Evolutionary conservation across 192 early-diverging fungal genomes (phyloP), one percentile per base, ranked within the genome.

Genomic region (Backusella luteola): DNA sequence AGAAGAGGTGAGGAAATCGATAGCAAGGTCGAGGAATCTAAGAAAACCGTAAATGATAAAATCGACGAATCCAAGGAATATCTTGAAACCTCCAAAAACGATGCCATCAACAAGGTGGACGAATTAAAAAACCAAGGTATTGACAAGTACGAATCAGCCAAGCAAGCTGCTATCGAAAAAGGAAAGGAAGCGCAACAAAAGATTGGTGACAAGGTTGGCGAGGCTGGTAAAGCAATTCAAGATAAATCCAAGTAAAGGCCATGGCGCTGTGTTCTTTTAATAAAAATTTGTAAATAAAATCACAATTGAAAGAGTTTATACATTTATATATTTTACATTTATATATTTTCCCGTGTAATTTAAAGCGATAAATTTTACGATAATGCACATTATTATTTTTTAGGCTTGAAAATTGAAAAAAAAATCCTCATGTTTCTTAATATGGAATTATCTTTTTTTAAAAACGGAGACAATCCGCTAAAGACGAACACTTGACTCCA

Each of bases 141-240:
- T 29, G 21, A 69, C 0, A 19, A 39, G 21, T 69, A 23, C 26
- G 73, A 74, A 29, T 34, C 73, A 6, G 36, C 73, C 11, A 66
- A 74, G 34, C 21, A 74, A 17, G 53, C 49, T 74, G 73, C 56
- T 17, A 23, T 34, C 14, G 36, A 66, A 74, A 74, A 74, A 38
- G 56, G 52, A 26, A 21, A 39, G 7, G 73, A 74, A 39, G 23
- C 53, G 12, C 73, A 74, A 26, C n/a, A 52, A 15, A 56, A n/a
- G 14, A 14, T 56, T 11, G 73, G 73, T 39, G 38, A 44, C 8
- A 74, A 74, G 23, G 56, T 74, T 21, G 53, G 34, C 32, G 53
- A 74, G 11, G 56, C 73, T 23, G 73, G 73, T n/a, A 34, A 74
- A 35, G 59, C 34, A 14, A 74, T 74, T 26, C 56, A 74, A 36